A percentile compares a stretch with the other conserved stretches of the same genome.
Conservation (phyloP, 257 asterid genomes). For the Datura wrightii region DNA sequence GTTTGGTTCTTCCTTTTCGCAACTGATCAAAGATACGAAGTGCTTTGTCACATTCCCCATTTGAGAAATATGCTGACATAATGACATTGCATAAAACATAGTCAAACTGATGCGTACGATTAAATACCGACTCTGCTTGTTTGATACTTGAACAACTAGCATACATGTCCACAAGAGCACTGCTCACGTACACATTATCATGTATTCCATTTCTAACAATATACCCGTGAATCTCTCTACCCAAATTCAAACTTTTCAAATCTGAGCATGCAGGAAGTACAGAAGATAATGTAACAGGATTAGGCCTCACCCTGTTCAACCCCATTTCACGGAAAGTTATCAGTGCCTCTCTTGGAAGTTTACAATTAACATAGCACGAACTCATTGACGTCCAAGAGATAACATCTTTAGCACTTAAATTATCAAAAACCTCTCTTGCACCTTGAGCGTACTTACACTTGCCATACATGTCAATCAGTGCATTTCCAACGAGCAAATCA, state of each 20-base stretch:
- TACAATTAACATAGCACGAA: slow-evolving; percentile 64
- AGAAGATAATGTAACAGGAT: slow-evolving; percentile 63
- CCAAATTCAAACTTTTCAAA: slow-evolving; percentile 56
- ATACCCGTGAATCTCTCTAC: slow-evolving; percentile 65
- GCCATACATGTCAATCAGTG: slow-evolving; percentile 70
- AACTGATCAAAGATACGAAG: slow-evolving; percentile 50
- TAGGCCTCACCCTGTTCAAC: slow-evolving; percentile 53
- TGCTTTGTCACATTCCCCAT: slow-evolving; percentile 61
- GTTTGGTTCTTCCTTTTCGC: slow-evolving; percentile 51
- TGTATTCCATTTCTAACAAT: slow-evolving; percentile 60
- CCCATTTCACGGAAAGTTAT: slow-evolving; percentile 58
- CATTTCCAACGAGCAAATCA: slow-evolving; percentile 69
- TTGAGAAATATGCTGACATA: slow-evolving; percentile 66
- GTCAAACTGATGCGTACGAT: slow-evolving; percentile 47
- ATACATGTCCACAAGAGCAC: slow-evolving; percentile 77
- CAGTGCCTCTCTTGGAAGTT: slow-evolving; percentile 55
- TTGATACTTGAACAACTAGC: slow-evolving; percentile 65
- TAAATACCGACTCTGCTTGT: slow-evolving; percentile 60
- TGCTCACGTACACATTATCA: slow-evolving; percentile 60
- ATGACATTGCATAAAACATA: slow-evolving; percentile 66
- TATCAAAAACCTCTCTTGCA: slow-evolving; percentile 56
- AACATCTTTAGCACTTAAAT: slow-evolving; percentile 57
- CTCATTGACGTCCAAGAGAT: slow-evolving; percentile 79
- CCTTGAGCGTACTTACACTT: slow-evolving; percentile 65
- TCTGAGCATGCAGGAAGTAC: slow-evolving; percentile 74